phyloP scores from a whole-genome alignment of 441 rosid species.

The Croton laevigatus region DNA sequence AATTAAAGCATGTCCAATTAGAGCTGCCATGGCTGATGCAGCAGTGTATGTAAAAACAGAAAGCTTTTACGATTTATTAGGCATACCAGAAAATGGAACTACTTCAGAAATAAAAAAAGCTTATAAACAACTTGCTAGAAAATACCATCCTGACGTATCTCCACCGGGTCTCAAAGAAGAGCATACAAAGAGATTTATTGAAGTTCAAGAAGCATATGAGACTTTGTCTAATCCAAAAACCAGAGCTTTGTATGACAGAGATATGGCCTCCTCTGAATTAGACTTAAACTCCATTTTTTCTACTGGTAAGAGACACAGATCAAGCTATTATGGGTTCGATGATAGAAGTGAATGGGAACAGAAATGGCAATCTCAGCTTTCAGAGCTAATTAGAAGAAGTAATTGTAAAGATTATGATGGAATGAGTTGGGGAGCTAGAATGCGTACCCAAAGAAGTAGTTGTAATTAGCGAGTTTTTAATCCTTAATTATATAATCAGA shows the following conservation, averaged over 20 bases:
- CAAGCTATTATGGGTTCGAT: too few species aligned
- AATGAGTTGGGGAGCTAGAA: constrained; percentile 83
- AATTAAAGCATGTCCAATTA: not conserved
- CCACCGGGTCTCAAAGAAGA: constrained; percentile 70
- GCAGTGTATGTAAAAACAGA: not conserved
- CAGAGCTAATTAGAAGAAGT: constrained; percentile 58
- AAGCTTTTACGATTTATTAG: constrained; percentile 71
- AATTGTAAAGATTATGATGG: constrained; percentile 36
- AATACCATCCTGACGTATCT: constrained; percentile 76
- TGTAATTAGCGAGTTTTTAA: not conserved
- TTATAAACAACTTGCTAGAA: constrained; percentile 74
- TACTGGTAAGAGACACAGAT: too few species aligned
- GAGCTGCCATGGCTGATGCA: constrained; percentile 18
- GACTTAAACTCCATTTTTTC: too few species aligned
- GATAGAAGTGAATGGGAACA: constrained; percentile 46
- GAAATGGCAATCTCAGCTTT: constrained; percentile 63
- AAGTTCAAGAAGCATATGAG: constrained; percentile 87
- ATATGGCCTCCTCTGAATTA: constrained; percentile 27
- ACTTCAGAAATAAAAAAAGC: constrained; percentile 77
- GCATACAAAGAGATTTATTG: constrained; percentile 60
- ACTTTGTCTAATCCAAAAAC: constrained; percentile 70
- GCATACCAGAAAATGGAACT: constrained; percentile 56
- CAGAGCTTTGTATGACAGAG: constrained; percentile 60
- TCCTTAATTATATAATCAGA: too few species aligned
- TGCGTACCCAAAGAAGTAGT: constrained; percentile 47